Conservation (phyloP, 495 filamentous ascomycete genomes). For the Opeltia flavorubescens region DNA sequence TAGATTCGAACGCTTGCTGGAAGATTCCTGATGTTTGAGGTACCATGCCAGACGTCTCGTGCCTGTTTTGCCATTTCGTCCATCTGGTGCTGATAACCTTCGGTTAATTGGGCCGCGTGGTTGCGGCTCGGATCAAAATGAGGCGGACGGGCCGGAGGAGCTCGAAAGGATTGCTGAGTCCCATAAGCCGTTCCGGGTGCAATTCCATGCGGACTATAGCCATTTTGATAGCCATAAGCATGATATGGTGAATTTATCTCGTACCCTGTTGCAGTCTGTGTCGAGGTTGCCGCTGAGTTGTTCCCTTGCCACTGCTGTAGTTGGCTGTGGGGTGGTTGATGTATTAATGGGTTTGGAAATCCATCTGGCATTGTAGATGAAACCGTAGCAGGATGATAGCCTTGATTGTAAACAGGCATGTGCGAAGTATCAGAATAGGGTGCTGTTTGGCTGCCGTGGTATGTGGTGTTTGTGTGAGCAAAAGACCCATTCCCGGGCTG, state of each 20-base stretch:
- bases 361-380: not conserved
- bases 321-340: not conserved
- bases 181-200: not conserved
- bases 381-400: not conserved
- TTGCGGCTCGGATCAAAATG: slow-evolving; percentile 3
- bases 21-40: slow-evolving; percentile 46
- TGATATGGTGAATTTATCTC: not conserved
- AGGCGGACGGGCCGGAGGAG: not conserved
- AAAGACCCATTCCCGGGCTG: not conserved
- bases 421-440: not conserved
- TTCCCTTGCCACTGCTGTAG: not conserved
- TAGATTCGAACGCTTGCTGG: slow-evolving; percentile 47
- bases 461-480: not conserved
- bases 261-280: not conserved
- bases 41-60: slow-evolving; percentile 46
- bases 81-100: slow-evolving; percentile 36
- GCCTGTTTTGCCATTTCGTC: slow-evolving; percentile 43
- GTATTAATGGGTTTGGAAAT: not conserved
- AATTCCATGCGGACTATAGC: not conserved
- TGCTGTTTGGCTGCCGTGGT: not conserved
- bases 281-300: not conserved
- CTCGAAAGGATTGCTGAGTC: not conserved
- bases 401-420: not conserved
- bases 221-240: not conserved
- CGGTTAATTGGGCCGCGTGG: slow-evolving; percentile 12